Percentiles rank a stretch among this genome's conserved stretches.
Conservation (phyloP, 2,329 filamentous ascomycete genomes). For the Apiospora pterosperma region DNA sequence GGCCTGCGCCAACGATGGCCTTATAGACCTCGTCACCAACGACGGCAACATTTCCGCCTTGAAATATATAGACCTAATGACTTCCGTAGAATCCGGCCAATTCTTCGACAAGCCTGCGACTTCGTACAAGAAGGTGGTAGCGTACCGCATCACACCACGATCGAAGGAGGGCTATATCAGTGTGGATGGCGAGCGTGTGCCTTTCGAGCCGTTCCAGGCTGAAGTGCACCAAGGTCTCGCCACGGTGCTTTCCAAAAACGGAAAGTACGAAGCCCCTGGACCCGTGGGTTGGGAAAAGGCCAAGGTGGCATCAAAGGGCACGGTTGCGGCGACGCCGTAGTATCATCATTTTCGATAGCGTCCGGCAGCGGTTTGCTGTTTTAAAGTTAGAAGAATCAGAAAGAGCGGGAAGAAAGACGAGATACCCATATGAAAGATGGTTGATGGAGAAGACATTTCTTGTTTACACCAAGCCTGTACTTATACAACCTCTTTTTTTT, state of each 20-base stretch:
- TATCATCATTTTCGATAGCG: neutral
- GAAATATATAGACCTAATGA: constrained; percentile 66
- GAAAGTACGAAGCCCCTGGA: constrained; percentile 65
- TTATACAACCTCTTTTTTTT: neutral
- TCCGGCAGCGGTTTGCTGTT: neutral
- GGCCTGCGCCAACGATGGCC: constrained; percentile 77
- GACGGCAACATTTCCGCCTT: constrained; percentile 69
- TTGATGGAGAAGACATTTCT: neutral
- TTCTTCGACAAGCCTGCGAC: constrained; percentile 81
- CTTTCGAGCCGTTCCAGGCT: constrained; percentile 86
- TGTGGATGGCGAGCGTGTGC: constrained; percentile 85
- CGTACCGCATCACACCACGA: constrained; percentile 78
- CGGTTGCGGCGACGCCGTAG: neutral
- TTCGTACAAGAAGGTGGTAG: constrained; percentile 79
- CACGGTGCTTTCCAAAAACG: constrained; percentile 76
- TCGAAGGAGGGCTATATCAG: constrained; percentile 79
- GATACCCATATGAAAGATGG: constrained; percentile 8
- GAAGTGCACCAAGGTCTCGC: constrained; percentile 83
- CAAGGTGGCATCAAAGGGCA: neutral
- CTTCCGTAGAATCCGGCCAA: constrained; percentile 66
- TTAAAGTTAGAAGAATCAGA: neutral
- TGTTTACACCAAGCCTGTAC: neutral
- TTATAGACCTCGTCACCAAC: constrained; percentile 80
- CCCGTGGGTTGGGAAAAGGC: constrained; percentile 47
- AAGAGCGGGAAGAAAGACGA: constrained; percentile 2